A percentile compares a stretch with the other conserved stretches of the same genome.
Evolutionary conservation across 495 filamentous ascomycete species (phyloP).

Genomic region (Aspergillus kassunensis): DNA sequence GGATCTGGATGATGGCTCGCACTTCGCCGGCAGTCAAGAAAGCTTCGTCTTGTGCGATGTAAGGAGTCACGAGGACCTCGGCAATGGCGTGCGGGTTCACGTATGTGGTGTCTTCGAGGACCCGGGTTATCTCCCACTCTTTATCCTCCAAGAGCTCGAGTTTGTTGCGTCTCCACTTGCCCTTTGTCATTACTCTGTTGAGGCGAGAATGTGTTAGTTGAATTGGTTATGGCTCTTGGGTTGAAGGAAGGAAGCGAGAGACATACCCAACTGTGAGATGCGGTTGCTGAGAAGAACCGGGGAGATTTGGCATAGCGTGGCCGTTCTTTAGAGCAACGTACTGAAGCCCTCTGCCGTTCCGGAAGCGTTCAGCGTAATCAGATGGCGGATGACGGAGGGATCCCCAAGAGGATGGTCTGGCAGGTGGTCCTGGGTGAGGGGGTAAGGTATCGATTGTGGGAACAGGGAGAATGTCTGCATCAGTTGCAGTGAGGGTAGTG

Average conservation of each 20-base stretch:
- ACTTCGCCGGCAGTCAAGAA: conserved; percentile 4
- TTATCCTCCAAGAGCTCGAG: neutral
- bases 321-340: neutral
- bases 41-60: neutral
- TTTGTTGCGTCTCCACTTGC: neutral
- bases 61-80: conserved; percentile 5
- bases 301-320: neutral
- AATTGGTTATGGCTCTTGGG: neutral
- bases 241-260: neutral
- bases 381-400: too few relatives aligned
- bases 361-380: too few relatives aligned
- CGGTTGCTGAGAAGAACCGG: neutral
- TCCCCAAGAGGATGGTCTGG: too few relatives aligned
- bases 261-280: neutral
- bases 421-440: too few relatives aligned
- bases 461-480: too few relatives aligned
- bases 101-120: conserved; percentile 5
- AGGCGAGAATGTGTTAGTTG: too few relatives aligned
- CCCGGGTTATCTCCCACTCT: neutral
- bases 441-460: too few relatives aligned
- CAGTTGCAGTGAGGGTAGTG: too few relatives aligned
- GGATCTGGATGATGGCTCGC: conserved; percentile 10
- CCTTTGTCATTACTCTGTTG: neutral
- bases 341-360: too few relatives aligned
- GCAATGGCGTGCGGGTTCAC: neutral